Base-by-base conservation (phyloP, 441 rosid species). In the Adansonia madagascariensis region DNA sequence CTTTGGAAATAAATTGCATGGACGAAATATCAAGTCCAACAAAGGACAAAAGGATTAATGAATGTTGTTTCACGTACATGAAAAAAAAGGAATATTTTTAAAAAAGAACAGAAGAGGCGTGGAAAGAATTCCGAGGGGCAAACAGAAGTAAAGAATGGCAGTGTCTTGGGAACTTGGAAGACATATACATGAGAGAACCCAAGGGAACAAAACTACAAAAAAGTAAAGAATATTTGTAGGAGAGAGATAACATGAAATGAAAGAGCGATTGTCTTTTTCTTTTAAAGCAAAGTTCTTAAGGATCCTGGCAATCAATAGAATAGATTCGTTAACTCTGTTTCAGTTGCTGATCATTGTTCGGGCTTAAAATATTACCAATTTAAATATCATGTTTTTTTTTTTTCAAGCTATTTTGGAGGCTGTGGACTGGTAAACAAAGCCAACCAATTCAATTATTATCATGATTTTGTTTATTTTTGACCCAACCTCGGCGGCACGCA, bases 401-500 rank as follows among this genome's bases (percentile, higher is more conserved):
- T 27, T 27, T 8, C 27, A 65, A 41, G 62, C 62, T 56, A 9
- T 56, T 0, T 15, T 62, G 9, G 67, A 6, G 64, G 35, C 39
- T 59, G 68, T 27, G 31, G 31, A 27, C 31, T 9, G 14, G 14
- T 53, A 50, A 20, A 53, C 20, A 53, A n/a, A n/a, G 31, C 31
- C 31, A 27, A 27, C 64, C 52, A 39, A 66, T 43, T 43, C 11
- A 43, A 43, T 46, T 44, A 47, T 22, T 18, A 46, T 6, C 39
- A 41, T 47, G 50, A 47, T 9, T 61, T 64, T 39, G 47, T 61
- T 61, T 27, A 12, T 27, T 11, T 2, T 69, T 49, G 73, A 71
- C 75, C 75, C 75, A 71, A 31, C 75, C 63, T 1, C 17, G 64
- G 75, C 75, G 50, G 75, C 75, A 55, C 63, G 75, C 46, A 55